Conservation (phyloP, 1,284 basidiomycete species). For the Cutaneotrichosporon daszewskae region DNA sequence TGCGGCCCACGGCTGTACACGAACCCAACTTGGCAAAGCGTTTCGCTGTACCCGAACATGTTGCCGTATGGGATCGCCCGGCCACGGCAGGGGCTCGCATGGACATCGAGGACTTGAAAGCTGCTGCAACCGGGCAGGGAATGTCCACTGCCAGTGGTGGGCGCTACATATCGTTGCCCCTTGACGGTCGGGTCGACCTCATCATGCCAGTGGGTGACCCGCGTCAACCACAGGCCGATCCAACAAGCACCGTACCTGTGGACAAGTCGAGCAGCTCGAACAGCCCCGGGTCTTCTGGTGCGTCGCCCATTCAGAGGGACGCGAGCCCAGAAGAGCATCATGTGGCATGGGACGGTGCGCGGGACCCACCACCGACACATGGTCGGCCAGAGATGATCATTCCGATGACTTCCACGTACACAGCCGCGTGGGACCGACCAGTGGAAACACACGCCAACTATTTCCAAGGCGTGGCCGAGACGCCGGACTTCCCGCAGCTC, state of each 20-base stretch:
- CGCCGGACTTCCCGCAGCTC: conserved; percentile 35
- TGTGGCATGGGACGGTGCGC: conserved; percentile 50
- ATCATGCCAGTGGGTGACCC: too few species aligned
- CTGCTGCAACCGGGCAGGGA: too few species aligned
- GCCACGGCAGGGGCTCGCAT: conserved; percentile 45
- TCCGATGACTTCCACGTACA: conserved; percentile 47
- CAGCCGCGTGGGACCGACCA: conserved; percentile 52
- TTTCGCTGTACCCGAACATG: conserved; percentile 65
- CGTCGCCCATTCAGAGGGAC: too few species aligned
- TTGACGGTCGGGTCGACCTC: conserved; percentile 78
- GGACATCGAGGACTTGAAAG: conserved; percentile 64
- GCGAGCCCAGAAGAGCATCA: not conserved
- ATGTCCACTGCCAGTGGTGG: conserved; percentile 59
- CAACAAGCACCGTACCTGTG: too few species aligned
- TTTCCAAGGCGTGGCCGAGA: conserved; percentile 14
- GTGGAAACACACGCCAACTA: conserved; percentile 39
- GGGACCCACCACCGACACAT: conserved; percentile 47
- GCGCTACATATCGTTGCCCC: conserved; percentile 69
- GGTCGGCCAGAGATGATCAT: conserved; percentile 49
- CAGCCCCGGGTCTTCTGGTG: not conserved
- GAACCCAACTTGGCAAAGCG: conserved; percentile 46
- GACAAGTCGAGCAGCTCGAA: not conserved
- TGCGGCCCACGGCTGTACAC: conserved; percentile 53
- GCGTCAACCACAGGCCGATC: too few species aligned
- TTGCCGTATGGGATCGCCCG: conserved; percentile 63